A percentile compares a stretch with the other conserved stretches of the same genome.
These are phyloP conservation scores for Trametes versicolor DNA, from an alignment of 1,284 basidiomycete genomes.

Conservation along the genomic window DNA sequence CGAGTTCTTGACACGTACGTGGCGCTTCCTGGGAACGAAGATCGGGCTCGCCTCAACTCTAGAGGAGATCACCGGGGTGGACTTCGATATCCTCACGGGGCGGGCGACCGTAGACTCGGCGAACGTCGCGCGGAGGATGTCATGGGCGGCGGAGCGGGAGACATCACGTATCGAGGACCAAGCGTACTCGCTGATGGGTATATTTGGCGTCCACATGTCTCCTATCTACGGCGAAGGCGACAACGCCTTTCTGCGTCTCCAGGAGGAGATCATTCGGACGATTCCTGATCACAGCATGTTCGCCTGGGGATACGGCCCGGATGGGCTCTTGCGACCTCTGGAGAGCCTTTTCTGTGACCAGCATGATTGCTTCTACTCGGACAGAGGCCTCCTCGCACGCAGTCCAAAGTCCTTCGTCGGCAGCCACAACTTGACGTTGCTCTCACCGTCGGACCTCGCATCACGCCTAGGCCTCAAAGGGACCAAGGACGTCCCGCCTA, in stretches of 20 bases:
- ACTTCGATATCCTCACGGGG: constrained; percentile 2
- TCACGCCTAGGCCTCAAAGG: background rate
- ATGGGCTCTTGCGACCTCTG: background rate
- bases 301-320: background rate
- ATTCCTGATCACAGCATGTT: constrained; percentile 9
- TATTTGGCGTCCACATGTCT: constrained; percentile 18
- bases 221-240: constrained; percentile 17
- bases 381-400: background rate
- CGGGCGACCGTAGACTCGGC: background rate
- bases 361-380: background rate
- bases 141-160: constrained; percentile 17
- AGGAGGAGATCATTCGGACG: constrained; percentile 11
- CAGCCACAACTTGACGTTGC: background rate
- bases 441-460: background rate
- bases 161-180: constrained; percentile 19
- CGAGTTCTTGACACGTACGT: constrained; percentile 14
- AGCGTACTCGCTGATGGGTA: constrained; percentile 18
- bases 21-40: constrained; percentile 20
- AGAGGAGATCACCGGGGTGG: constrained; percentile 10
- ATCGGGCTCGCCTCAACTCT: background rate
- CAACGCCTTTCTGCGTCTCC: constrained; percentile 14
- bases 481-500: background rate
- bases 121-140: constrained; percentile 21
- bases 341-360: background rate
- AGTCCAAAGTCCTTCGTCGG: background rate